Percentiles rank a stretch among this genome's conserved stretches.
phyloP scores from a whole-genome alignment of 106 monocot genomes.

The Vanilla planifolia region DNA sequence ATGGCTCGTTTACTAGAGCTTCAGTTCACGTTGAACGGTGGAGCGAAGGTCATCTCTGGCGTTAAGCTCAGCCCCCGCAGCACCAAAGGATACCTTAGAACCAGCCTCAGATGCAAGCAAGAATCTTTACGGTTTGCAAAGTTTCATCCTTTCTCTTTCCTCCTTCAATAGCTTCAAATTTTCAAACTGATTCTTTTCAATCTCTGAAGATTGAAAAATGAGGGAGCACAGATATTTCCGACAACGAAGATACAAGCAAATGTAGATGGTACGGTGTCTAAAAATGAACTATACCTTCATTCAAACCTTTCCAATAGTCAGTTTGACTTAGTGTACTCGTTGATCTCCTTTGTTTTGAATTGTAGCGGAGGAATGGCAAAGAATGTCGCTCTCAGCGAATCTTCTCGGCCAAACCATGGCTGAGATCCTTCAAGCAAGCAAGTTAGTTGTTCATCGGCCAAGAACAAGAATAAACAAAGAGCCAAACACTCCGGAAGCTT shows the following conservation, averaged over 20 bases:
- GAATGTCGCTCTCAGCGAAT: constrained; percentile 77
- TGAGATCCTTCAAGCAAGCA: constrained; percentile 68
- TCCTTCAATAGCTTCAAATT: not conserved
- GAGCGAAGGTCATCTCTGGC: constrained; percentile 56
- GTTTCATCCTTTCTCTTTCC: not conserved
- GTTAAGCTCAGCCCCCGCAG: constrained; percentile 75
- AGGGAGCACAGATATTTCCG: constrained; percentile 39
- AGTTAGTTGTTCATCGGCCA: constrained; percentile 20
- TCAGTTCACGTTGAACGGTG: constrained; percentile 75
- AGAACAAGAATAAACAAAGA: not conserved
- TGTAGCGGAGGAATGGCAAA: constrained; percentile 49
- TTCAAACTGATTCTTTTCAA: not conserved
- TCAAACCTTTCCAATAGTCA: not conserved
- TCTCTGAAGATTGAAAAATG: constrained; percentile 39
- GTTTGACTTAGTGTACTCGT: not conserved
- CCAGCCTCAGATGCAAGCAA: constrained; percentile 86
- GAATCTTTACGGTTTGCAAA: constrained; percentile 47
- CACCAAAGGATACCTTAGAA: constrained; percentile 66
- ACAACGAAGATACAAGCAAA: constrained; percentile 42
- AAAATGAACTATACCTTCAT: not conserved
- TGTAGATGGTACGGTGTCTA: constrained; percentile 17
- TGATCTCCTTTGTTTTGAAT: not conserved
- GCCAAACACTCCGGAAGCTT: constrained; percentile 48
- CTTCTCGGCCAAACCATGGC: constrained; percentile 66
- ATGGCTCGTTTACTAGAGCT: constrained; percentile 85